These are phyloP conservation scores for Colletotrichum gloeosporioides DNA, from an alignment of 2,329 filamentous ascomycete genomes.

Conservation along the genomic window DNA sequence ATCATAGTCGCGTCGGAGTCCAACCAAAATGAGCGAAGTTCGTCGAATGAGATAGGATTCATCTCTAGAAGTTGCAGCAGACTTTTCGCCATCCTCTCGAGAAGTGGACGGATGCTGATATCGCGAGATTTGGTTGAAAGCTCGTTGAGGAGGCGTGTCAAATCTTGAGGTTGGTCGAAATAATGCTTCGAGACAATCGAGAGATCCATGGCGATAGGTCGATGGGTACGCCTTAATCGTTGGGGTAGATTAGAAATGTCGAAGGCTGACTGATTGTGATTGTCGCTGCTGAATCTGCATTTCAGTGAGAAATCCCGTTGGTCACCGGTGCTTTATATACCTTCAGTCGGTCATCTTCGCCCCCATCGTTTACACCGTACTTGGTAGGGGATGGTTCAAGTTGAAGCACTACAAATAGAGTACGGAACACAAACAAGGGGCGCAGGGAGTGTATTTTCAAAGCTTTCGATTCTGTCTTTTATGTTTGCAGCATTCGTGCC, in stretches of 20 bases:
- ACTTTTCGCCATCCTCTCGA: not conserved
- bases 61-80: not conserved
- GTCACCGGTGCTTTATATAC: not conserved
- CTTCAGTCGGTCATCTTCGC: not conserved
- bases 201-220: not conserved
- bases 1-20: not conserved
- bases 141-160: not conserved
- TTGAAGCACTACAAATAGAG: not conserved
- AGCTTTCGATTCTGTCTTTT: not conserved
- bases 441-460: fast-evolving
- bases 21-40: not conserved
- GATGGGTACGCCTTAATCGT: not conserved
- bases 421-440: not conserved
- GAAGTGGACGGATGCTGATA: not conserved
- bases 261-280: not conserved
- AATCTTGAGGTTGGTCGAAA: not conserved
- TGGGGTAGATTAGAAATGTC: not conserved
- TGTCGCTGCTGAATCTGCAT: not conserved
- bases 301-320: not conserved
- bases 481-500: not conserved
- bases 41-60: not conserved
- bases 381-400: not conserved
- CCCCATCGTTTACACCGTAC: not conserved
- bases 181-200: not conserved
- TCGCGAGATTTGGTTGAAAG: not conserved